Evolutionary conservation across 176 grass and related monocot species (phyloP).

Genomic region (barley (Hordeum vulgare)): DNA sequence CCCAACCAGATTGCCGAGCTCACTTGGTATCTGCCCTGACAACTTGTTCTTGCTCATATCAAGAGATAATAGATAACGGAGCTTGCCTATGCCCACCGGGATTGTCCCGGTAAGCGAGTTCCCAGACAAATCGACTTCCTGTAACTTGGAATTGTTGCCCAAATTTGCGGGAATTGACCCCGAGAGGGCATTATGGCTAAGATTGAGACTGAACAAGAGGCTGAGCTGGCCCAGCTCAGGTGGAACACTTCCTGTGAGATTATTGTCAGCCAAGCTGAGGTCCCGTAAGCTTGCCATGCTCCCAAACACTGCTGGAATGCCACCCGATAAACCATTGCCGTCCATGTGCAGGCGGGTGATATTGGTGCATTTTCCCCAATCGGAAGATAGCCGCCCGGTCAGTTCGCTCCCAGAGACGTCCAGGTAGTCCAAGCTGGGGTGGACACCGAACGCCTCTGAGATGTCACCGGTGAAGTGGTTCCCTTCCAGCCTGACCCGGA

Average conservation of each 20-base stretch:
- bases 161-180: slow-evolving; percentile 44
- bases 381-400: slow-evolving; percentile 53
- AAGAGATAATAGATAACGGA: slow-evolving; percentile 28
- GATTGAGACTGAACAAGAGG: slow-evolving; percentile 54
- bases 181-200: slow-evolving; percentile 59
- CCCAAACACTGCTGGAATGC: slow-evolving; percentile 47
- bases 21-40: slow-evolving; percentile 56
- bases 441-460: slow-evolving; percentile 61
- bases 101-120: slow-evolving; percentile 50
- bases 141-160: slow-evolving; percentile 18
- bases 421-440: slow-evolving; percentile 46
- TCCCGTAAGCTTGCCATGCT: slow-evolving; percentile 41
- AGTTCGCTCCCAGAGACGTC: slow-evolving; percentile 57
- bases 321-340: slow-evolving; percentile 51
- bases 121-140: slow-evolving; percentile 51
- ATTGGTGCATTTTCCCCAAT: slow-evolving; percentile 60
- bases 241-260: slow-evolving; percentile 48
- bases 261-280: slow-evolving; percentile 63
- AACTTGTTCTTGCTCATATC: slow-evolving; percentile 74
- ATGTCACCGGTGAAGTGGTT: slow-evolving; percentile 77
- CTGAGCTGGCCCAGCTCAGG: slow-evolving; percentile 41
- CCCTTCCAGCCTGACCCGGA: slow-evolving; percentile 45
- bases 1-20: slow-evolving; percentile 58
- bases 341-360: slow-evolving; percentile 45
- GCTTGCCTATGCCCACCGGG: slow-evolving; percentile 28